Evolutionary conservation across 1,284 basidiomycete species (phyloP), one percentile per base, ranked within the genome.

Genomic region (Lentinula novae-zelandiae): DNA sequence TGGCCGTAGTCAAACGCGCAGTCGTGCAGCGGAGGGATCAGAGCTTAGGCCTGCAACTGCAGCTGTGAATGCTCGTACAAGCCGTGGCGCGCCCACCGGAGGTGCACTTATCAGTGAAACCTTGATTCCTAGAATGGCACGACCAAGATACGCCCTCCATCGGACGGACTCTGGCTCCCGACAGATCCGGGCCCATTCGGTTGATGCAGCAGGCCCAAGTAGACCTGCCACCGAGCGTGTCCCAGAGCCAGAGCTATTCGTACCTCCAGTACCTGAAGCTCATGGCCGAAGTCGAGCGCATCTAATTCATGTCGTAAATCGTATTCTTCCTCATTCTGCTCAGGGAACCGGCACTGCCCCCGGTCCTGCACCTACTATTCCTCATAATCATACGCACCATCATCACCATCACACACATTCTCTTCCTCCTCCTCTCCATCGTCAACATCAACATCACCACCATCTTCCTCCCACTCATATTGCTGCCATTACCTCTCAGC

Each of bases 91-190:
- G 10, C 2, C 13, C 1, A 31, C 20, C 27, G 12, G 49, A 10
- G 31, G 50, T 34, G 48, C 10, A n/a, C 40, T 22, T 13, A 8
- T 46, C 1, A 46, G n/a, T n/a, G 44, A 46, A 15, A 22, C 44
- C 17, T 50, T 33, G 12, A 3, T 33, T 15, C n/a, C 40, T 44
- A 52, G 50, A 36, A 13, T 53, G 4, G 15, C 52, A 1, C n/a
- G 52, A 46, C 44, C 17, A 20, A 46, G 53, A 8, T 54, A 54
- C 38, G 53, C 12, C 15, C 6, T 54, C 7, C 22, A 38, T 17
- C 36, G 53, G 9, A 54, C 53, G 20, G 53, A 54, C 20, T 54
- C 53, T 31, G 53, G 53, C 10, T 54, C 53, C 10, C 36, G 53
- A 2, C 34, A n/a, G 9, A 39, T 54, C 8, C 38, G 53, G 2